Evolutionary conservation across 345 rosid genomes (phyloP), one percentile per base, ranked within the genome.

Genomic region (Lepidium sativum): DNA sequence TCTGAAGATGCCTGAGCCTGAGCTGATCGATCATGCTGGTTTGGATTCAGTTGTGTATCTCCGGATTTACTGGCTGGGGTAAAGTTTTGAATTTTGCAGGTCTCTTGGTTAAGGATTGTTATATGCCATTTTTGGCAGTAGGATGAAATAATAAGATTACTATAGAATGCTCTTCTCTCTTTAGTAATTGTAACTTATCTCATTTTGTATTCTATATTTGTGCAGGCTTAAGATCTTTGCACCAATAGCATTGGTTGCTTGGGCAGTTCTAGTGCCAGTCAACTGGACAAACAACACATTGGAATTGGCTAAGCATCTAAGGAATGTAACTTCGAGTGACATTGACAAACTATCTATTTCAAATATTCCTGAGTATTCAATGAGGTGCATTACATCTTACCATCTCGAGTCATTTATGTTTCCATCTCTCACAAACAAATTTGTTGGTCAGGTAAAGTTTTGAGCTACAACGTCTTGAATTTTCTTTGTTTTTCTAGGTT

Each of bases 1-100:
- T 4, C 73, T 94, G 21, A 86, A 78, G 68, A 94, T 90, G 99
- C 97, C 99, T 0, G 99, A 94, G 74, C 84, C 77, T 41, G 97
- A 94, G 78, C 89, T 94, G 57, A 82, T 94, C 21, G 96, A 94
- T n/a, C 99, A 94, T 55, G 99, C 99, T 0, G 99, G 99, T 48
- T 78, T 94, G 83, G 97, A 94, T 82, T 94, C 96, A 4, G 99
- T 81, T 34, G 99, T 80, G 49, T 94, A 90, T 76, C 81, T 94
- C 76, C 81, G 97, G 68, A 90, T 94, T 69, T 94, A 94, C 84
- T 78, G 83, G 89, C 52, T 94, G 40, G 99, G 99, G 97, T 90
- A 84, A 67, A 18, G 18, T 73, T 65, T 23, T 32, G 2, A 15
- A 48, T 65, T 21, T 63, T 63, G 35, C 16, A 41, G 1, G 23